Base-by-base conservation (phyloP, 1,139 yeast species). In the Yamadazyma conglobata region DNA sequence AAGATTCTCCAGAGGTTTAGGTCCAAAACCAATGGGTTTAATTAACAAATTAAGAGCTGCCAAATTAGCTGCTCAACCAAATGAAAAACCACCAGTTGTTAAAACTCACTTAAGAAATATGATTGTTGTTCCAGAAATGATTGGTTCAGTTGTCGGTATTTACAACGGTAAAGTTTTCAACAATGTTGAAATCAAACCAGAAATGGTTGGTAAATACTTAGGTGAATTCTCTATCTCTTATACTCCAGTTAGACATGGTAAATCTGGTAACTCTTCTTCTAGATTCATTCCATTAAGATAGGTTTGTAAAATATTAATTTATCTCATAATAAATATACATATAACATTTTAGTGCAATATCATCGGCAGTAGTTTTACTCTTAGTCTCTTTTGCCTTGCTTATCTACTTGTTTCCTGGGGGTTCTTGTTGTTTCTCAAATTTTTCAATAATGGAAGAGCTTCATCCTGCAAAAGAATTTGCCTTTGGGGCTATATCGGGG, bases 131-230 rank as follows among this genome's bases (percentile, higher is more conserved):
- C 99, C 99, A 75, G 99, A 93, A 81, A 93, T 93, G 98, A 88
- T 93, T 62, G 98, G 98, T 64, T 87, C 96, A 45, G 95, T 89
- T 55, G 81, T 93, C 56, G 97, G 97, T 75, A 86, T 93, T 59
- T 91, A 93, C 95, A 93, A 93, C 81, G 99, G 99, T 78, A 93
- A 93, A 80, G 88, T 79, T 58, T 93, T 93, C 94, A 91, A 89
- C 95, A 86, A 84, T 62, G 96, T 91, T 70, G 99, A 93, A 73
- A 76, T 93, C 73, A 88, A 78, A 73, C 96, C 98, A 62, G 99
- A 93, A 79, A 91, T 93, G 98, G 89, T 89, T 66, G 98, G 98
- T 67, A 96, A 89, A 84, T 93, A 93, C 93, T 86, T 93, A 64
- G 99, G 96, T 77, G 99, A 93, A 79, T 91, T 93, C 86, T 91